Base-by-base conservation (phyloP, 2,329 filamentous ascomycete genomes). In the Cytospora piceae region DNA sequence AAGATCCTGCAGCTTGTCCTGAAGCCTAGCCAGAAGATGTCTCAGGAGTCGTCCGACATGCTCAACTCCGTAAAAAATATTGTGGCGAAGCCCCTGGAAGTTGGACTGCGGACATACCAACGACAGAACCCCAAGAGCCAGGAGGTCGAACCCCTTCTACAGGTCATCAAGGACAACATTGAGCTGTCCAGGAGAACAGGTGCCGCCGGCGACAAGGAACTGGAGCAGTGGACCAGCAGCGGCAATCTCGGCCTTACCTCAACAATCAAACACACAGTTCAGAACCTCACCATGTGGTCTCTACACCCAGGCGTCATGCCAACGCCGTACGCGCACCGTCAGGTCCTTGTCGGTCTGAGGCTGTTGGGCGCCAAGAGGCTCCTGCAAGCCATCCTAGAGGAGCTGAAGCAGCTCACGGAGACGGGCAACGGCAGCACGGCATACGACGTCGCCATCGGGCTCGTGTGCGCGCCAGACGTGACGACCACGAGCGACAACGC, bases 1-100 rank as follows among this genome's bases (percentile, higher is more conserved):
- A 87, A 89, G 69, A 87, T 94, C 29, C 79, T 95, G 11, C 87
- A 91, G 65, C 83, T 92, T 58, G 84, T 94, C 20, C 80, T 94
- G n/a, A 82, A 86, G 20, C 90, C 90, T 0, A 85, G 84, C 34
- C 88, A 89, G 8, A 68, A 63, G 17, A 89, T 90, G 55, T 91
- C 90, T 0, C 85, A 85, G 39, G 91, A 94, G 72, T 90, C 91
- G 14, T 85, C 82, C 61, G 81, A 84, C 4, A 91, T 92, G 87
- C 85, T 93, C 61, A 82, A 84, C 4, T 87, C 89, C 0, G 89
- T 94, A 17, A 81, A 93, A 42, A 90, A 87, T 42, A 88, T 92
- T 49, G 83, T 92, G 1, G 89, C 90, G 1, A 87, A 86, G 66
- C 87, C 87, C 0, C 77, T 94, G 2, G 88, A 91, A 71, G 84